Evolutionary conservation across 2,329 filamentous ascomycete genomes (phyloP).

Genomic region (Rhynchosporium secalis): DNA sequence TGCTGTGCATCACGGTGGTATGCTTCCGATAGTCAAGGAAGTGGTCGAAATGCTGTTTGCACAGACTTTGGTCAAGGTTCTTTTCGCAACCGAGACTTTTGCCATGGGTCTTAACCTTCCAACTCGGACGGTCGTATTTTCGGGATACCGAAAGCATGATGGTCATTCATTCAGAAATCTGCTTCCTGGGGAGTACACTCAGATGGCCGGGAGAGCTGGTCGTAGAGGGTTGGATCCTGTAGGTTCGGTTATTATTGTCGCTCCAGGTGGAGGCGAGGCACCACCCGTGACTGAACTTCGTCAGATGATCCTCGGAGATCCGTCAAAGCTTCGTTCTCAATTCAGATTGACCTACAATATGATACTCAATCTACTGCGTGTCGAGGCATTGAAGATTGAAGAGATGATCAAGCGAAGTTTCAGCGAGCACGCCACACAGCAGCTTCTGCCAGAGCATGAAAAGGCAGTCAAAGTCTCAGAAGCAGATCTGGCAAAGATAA

Average conservation of each 20-base stretch:
- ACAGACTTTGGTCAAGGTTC: conserved; percentile 89
- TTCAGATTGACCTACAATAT: conserved; percentile 99
- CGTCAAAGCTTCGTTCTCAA: conserved; percentile 91
- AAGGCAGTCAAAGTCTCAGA: conserved; percentile 91
- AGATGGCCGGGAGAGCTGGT: conserved; percentile 95
- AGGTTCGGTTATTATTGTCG: conserved; percentile 91
- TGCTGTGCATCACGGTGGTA: conserved; percentile 91
- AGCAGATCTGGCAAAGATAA: conserved; percentile 86
- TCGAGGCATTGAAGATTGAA: conserved; percentile 96
- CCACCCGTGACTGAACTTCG: conserved; percentile 80
- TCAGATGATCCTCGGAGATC: conserved; percentile 94
- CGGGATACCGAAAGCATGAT: conserved; percentile 94
- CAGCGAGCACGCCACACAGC: conserved; percentile 96
- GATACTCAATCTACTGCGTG: conserved; percentile 92
- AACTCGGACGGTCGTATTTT: conserved; percentile 95
- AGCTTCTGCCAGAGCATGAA: conserved; percentile 90
- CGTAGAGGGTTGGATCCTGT: conserved; percentile 90
- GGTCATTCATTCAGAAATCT: conserved; percentile 89
- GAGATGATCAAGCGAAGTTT: conserved; percentile 99
- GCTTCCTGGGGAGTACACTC: conserved; percentile 92
- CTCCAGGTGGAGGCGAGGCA: conserved; percentile 77
- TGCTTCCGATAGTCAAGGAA: conserved; percentile 96
- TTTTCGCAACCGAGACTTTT: conserved; percentile 98
- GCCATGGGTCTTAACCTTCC: conserved; percentile 97
- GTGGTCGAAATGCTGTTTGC: conserved; percentile 96